phyloP scores from a whole-genome alignment of 2,329 filamentous ascomycete genomes.

The Curvularia spicifera region DNA sequence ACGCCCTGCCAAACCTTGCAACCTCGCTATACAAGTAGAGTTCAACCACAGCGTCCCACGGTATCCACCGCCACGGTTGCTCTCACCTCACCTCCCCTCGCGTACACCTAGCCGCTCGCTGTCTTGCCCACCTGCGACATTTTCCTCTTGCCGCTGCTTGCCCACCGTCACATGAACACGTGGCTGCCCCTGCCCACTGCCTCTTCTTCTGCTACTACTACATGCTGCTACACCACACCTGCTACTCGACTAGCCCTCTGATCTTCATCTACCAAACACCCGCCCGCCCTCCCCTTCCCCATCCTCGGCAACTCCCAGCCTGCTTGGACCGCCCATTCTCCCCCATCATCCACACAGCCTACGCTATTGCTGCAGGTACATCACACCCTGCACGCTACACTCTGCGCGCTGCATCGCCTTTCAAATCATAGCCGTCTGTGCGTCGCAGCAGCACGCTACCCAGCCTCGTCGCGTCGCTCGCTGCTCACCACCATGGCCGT shows the following conservation, averaged over 20 bases:
- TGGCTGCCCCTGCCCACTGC: background rate
- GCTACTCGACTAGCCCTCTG: background rate
- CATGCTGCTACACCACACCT: background rate
- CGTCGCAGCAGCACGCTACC: constrained; percentile 23
- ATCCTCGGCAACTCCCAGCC: constrained; percentile 2
- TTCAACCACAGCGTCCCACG: background rate
- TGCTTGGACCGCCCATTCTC: background rate
- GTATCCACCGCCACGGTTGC: constrained; percentile 1
- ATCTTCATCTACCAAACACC: constrained; percentile 1
- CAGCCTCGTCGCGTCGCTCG: constrained; percentile 20
- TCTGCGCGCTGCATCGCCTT: constrained; percentile 12
- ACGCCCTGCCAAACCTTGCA: constrained; percentile 4
- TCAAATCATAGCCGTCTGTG: constrained; percentile 15
- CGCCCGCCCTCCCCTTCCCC: background rate
- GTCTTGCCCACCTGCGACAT: background rate
- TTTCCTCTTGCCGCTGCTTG: constrained; percentile 2
- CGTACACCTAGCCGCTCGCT: too few relatives aligned
- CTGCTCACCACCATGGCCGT: background rate
- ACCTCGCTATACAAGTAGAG: constrained; percentile 4
- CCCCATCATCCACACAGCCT: background rate
- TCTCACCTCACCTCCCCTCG: background rate
- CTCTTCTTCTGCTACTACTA: background rate
- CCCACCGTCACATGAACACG: constrained; percentile 14
- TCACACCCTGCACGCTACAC: constrained; percentile 14
- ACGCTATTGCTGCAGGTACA: constrained; percentile 18